Evolutionary conservation across 108 stramenopile genomes (phyloP).

Genomic region (Cyclostephanos tholiformis): DNA sequence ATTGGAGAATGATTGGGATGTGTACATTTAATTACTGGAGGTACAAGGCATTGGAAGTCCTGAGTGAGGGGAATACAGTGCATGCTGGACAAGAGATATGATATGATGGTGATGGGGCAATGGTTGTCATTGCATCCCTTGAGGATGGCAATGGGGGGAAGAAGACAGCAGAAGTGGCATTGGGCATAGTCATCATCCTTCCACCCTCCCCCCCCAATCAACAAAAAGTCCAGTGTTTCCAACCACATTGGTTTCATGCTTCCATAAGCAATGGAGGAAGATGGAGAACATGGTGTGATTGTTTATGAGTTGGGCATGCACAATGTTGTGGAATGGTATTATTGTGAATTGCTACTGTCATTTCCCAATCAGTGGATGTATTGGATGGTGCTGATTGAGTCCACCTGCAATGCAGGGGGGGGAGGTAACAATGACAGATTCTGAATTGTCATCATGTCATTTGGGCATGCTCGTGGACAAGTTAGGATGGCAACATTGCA

Average conservation of each 20-base stretch:
- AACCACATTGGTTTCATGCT: constrained; percentile 45
- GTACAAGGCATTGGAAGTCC: constrained; percentile 56
- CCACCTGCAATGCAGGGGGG: constrained; percentile 2
- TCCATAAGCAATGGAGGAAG: constrained; percentile 40
- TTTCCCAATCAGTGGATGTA: constrained; percentile 80
- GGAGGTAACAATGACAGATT: neutral
- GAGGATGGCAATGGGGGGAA: too few relatives aligned
- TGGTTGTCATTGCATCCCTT: neutral
- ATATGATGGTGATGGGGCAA: constrained; percentile 17
- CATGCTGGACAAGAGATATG: too few relatives aligned
- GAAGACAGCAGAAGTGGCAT: neutral
- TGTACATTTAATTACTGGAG: constrained; percentile 56
- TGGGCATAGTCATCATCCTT: neutral
- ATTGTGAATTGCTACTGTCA: constrained; percentile 50
- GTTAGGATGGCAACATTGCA: constrained; percentile 32
- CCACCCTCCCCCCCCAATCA: constrained; percentile 22
- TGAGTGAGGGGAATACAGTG: constrained; percentile 43
- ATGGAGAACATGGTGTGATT: constrained; percentile 44
- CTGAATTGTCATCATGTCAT: neutral
- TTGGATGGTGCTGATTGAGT: constrained; percentile 65
- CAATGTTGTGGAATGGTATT: constrained; percentile 49
- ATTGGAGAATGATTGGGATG: constrained; percentile 61
- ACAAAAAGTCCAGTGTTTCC: constrained; percentile 43
- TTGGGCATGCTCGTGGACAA: neutral
- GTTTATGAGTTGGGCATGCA: constrained; percentile 39